Evolutionary conservation across 2,329 filamentous ascomycete genomes (phyloP).

Genomic region (Pestalotiopsis sp.): DNA sequence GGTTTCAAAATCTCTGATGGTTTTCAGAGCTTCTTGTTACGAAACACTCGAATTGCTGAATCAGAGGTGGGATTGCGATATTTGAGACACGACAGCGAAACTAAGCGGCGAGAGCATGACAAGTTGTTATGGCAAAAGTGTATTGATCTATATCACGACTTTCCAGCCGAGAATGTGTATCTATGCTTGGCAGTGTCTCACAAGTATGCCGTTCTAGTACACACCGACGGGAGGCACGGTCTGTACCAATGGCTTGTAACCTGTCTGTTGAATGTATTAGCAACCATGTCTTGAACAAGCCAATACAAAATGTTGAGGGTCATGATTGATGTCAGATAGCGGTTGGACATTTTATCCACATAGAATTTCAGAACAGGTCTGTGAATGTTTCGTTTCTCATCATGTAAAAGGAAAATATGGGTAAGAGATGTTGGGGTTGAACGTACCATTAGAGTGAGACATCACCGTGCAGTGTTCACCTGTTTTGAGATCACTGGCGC

Average conservation of each 20-base stretch:
- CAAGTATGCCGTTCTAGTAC: too few species aligned
- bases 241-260: neutral
- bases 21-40: too few species aligned
- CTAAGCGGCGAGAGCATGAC: too few species aligned
- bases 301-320: neutral
- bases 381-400: slow-evolving; percentile 73
- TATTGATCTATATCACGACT: too few species aligned
- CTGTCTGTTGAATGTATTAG: neutral
- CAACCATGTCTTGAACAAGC: neutral
- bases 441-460: slow-evolving; percentile 7
- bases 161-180: too few species aligned
- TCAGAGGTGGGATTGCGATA: too few species aligned
- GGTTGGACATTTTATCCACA: slow-evolving; percentile 82
- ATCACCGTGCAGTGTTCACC: neutral
- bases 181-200: too few species aligned
- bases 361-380: slow-evolving; percentile 82
- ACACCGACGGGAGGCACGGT: too few species aligned
- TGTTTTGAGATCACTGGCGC: neutral
- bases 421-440: neutral
- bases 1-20: too few species aligned
- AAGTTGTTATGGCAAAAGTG: too few species aligned
- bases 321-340: slow-evolving; percentile 66
- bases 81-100: too few species aligned
- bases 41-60: too few species aligned
- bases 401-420: slow-evolving; percentile 50